Evolutionary conservation across 192 early-diverging fungal species (phyloP), one percentile per base, ranked within the genome.

Genomic region (Backusella mclennaniae): DNA sequence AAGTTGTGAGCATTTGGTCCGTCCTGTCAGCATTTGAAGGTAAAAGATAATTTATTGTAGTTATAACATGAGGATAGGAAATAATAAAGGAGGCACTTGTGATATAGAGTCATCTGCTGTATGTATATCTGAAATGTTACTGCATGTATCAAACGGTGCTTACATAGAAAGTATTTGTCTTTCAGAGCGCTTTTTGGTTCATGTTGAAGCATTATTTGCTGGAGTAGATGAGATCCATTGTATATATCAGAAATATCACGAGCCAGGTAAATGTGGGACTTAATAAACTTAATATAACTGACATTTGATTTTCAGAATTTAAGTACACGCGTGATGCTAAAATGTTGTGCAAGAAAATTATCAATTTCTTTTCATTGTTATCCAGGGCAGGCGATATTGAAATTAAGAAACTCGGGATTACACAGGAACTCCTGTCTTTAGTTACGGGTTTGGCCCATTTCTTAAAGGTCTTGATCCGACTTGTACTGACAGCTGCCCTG

Each of bases 71-170:
- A 26, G 23, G 56, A 59, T 26, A 29, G 56, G 8, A 63, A 63
- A 29, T 63, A 63, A 29, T 63, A 63, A 63, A 63, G 56, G 56
- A 63, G 56, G 26, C 29, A 3, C 56, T 29, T 63, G 56, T 63
- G 23, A 63, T 63, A 67, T 74, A 80, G 97, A 99, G 79, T 95
- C 95, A 4, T 93, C 95, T 6, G 96, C 96, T 1, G 92, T 95
- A 1, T 97, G 95, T 82, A 98, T 99, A 71, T 95, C 94, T 21
- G 95, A 96, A 73, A 99, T 97, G 93, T 81, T 99, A 38, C 80
- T 96, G 56, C 92, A 95, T 78, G 93, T 98, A 53, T 93, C 96
- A 14, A 92, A 94, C 69, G 92, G 94, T 38, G 86, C 89, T 36
- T 95, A 92, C 82, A 82, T 93, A 38, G 91, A 96, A 44, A 93